These are phyloP conservation scores for Nematocida displodere DNA, from an alignment of 371 early-diverging fungal species.

Conservation along the genomic window DNA sequence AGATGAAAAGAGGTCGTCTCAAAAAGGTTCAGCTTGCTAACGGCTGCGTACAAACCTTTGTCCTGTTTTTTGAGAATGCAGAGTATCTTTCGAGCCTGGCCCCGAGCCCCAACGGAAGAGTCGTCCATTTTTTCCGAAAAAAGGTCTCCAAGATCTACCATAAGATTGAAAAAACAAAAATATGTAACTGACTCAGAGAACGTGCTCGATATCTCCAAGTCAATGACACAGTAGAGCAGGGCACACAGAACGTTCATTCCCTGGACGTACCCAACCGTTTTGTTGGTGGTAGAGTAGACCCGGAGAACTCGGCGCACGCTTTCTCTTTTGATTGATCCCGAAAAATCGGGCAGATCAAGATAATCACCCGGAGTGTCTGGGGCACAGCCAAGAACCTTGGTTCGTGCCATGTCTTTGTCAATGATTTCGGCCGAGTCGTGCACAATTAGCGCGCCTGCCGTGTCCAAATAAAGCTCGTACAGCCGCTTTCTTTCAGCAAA, in stretches of 20 bases:
- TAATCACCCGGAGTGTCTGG: neutral
- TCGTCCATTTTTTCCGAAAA: conserved; percentile 57
- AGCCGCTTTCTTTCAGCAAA: neutral
- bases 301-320: conserved; percentile 57
- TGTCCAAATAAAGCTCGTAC: neutral
- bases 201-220: conserved; percentile 17
- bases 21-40: conserved; percentile 50
- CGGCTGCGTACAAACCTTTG: conserved; percentile 33
- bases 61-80: conserved; percentile 56
- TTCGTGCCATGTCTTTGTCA: conserved; percentile 29
- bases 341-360: neutral
- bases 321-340: conserved; percentile 27
- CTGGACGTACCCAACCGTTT: conserved; percentile 65
- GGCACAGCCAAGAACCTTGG: neutral
- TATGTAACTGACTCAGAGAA: conserved; percentile 63
- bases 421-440: neutral
- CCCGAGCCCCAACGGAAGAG: conserved; percentile 48
- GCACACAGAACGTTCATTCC: conserved; percentile 64
- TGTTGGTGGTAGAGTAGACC: conserved; percentile 54
- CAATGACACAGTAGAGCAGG: conserved; percentile 63
- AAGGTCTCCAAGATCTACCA: conserved; percentile 63
- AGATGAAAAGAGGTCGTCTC: conserved; percentile 54
- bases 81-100: conserved; percentile 53
- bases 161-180: conserved; percentile 64
- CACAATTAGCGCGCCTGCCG: neutral